Evolutionary conservation across 2,329 filamentous ascomycete genomes (phyloP).

Genomic region (Aspergillus sp.): DNA sequence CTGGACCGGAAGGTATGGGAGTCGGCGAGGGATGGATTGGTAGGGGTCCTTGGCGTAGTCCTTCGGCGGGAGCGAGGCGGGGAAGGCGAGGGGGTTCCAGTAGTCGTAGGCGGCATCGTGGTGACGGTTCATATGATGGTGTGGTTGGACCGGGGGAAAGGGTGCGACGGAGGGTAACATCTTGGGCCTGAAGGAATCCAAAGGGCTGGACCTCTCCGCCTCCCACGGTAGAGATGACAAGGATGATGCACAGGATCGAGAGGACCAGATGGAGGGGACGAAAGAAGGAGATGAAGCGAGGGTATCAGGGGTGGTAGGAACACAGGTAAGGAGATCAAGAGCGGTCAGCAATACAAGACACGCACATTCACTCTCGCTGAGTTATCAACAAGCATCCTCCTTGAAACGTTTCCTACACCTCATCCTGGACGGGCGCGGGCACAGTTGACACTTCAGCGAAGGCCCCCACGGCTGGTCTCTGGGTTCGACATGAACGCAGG

Average conservation of each 20-base stretch:
- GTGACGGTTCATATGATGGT: constrained; percentile 36
- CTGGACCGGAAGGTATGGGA: constrained; percentile 40
- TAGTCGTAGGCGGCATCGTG: constrained; percentile 30
- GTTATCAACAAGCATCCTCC: constrained; percentile 39
- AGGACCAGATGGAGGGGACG: constrained; percentile 1
- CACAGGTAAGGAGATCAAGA: constrained; percentile 13
- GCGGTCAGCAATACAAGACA: constrained; percentile 20
- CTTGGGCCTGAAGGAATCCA: constrained; percentile 22
- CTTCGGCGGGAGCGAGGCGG: constrained; percentile 21
- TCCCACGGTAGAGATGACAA: constrained; percentile 10
- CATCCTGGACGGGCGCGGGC: constrained; percentile 37
- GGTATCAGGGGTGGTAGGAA: constrained; percentile 10
- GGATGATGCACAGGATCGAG: constrained; percentile 1
- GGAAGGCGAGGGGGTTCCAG: constrained; percentile 23
- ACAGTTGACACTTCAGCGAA: constrained; percentile 26
- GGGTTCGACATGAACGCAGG: constrained; percentile 25
- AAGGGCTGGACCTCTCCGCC: constrained; percentile 6
- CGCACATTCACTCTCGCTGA: constrained; percentile 23
- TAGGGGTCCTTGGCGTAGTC: constrained; percentile 24
- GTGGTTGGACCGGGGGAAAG: constrained; percentile 42
- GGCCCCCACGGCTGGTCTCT: constrained; percentile 21
- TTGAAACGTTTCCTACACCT: constrained; percentile 45
- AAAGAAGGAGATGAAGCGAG: constrained; percentile 10
- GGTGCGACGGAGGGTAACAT: constrained; percentile 51
- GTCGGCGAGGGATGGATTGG: constrained; percentile 29